phyloP scores from a whole-genome alignment of 1,139 yeast species.

The Pneumocystis sp. region DNA sequence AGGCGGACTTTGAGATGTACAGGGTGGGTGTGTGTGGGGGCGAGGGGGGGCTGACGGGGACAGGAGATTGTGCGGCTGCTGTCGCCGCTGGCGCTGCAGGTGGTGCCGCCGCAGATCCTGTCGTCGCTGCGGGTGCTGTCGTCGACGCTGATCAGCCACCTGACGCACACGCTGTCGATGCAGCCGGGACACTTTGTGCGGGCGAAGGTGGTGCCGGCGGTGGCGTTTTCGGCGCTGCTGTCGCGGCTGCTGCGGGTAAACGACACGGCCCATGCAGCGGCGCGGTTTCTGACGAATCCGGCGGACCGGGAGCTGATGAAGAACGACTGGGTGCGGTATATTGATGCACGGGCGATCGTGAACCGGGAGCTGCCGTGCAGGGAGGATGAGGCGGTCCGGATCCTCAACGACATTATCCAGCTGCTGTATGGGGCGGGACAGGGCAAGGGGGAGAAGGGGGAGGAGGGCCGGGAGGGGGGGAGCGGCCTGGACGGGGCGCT shows the following conservation, averaged over 20 bases:
- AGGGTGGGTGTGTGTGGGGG: not conserved
- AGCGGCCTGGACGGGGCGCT: constrained; percentile 20
- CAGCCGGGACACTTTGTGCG: constrained; percentile 39
- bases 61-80: constrained; percentile 45
- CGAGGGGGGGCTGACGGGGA: not conserved
- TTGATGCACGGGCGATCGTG: constrained; percentile 38
- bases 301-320: constrained; percentile 40
- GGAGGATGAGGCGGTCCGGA: constrained; percentile 12
- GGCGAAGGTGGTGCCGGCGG: constrained; percentile 42
- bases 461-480: not conserved
- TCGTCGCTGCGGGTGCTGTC: constrained; percentile 23
- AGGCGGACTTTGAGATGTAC: constrained; percentile 53
- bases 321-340: constrained; percentile 41
- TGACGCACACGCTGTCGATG: constrained; percentile 24
- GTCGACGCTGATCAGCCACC: constrained; percentile 20
- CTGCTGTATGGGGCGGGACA: constrained; percentile 8
- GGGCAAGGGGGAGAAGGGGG: constrained; percentile 14
- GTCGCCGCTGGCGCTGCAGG: constrained; percentile 50
- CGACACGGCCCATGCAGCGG: constrained; percentile 45
- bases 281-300: constrained; percentile 35
- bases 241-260: constrained; percentile 44
- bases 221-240: constrained; percentile 41
- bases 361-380: constrained; percentile 44
- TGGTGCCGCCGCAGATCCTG: constrained; percentile 43
- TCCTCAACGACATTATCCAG: constrained; percentile 6